Base-by-base conservation (phyloP, 2,329 filamentous ascomycete genomes). In the Cladosporium halotolerans region DNA sequence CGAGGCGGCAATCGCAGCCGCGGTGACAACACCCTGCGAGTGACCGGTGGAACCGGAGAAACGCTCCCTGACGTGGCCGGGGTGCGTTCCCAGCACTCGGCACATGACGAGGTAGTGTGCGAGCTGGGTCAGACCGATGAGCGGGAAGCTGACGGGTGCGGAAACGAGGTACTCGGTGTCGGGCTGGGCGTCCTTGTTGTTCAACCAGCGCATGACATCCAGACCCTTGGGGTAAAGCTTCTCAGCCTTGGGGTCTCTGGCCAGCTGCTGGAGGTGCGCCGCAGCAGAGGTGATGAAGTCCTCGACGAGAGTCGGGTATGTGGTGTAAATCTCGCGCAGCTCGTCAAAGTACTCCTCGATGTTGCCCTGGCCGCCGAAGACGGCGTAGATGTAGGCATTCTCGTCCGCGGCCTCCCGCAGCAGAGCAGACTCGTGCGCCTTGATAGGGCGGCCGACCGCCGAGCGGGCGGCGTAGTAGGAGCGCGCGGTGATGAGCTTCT, bases 301-400 rank as follows among this genome's bases (percentile, higher is more conserved):
- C 62, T 89, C 86, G 4, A 96, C 83, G 62, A 99, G 95, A 28
- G 87, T 87, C 10, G 88, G 86, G 73, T 99, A 99, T 55, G 91
- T 96, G 64, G 79, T 84, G 76, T 92, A 92, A 55, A 97, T 82
- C 70, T 95, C 87, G 53, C 93, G 85, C 58, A 99, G 81, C 76
- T 99, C 93, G 62, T 99, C 92, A 66, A 99, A 99, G 74, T 99
- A 99, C 74, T 99, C 95, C 73, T 99, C 92, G 59, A 99, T 97
- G 72, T 99, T 99, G 63, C 93, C 93, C 71, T 99, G 93, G 6
- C 93, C 93, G 56, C 93, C 93, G 62, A 97, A 96, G 57, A 99
- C 90, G 60, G 85, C 91, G 76, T 96, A 99, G 56, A 99, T 82
- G 63, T 83, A 85, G 52, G 91, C 91, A 53, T 85, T 84, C 57